Evolutionary conservation across 2,329 filamentous ascomycete genomes (phyloP), one percentile per base, ranked within the genome.

Genomic region (Huntiella savannae): DNA sequence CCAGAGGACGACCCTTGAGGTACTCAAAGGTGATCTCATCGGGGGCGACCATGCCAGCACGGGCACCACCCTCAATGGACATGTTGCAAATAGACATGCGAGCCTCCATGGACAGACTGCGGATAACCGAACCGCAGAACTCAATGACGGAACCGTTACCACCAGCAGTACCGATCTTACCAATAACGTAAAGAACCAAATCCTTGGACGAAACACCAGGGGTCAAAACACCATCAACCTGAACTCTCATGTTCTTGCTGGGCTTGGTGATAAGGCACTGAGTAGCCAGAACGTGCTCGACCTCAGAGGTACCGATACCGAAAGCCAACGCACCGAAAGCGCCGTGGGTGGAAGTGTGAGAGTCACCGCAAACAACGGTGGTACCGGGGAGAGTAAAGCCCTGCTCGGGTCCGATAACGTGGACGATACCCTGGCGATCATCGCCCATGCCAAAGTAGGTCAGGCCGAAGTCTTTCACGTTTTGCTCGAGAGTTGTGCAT

Each of bases 21-120:
- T 96, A 98, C 54, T 93, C 84, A 55, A 94, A 94, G 22, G 91
- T 96, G 49, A 70, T 82, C 58, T 95, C 80, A 58, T 98, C 91
- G 4, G 91, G 91, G 7, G 91, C 91, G 50, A 98, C 79, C 86
- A 98, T 93, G 54, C 91, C 91, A 50, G 88, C 88, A 65, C 91
- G 75, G 41, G 91, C 91, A 63, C 91, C 91, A 54, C 73, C 91
- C 69, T 98, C 91, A 55, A 96, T 95, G 11, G 87, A 86, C 91
- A 96, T 96, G 69, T 98, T 98, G 70, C 91, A 96, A 61, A 98
- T 93, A 52, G 87, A 95, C 91, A 98, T 96, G 54, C 91, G 78
- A 38, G 88, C 91, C 64, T 96, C 91, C 75, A 98, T 94, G 63
- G 84, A 93, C 55, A 96, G 70, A 51, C 65, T 67, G 55, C 85